Evolutionary conservation across 2,329 filamentous ascomycete species (phyloP).

Genomic region (Sclerotinia borealis): DNA sequence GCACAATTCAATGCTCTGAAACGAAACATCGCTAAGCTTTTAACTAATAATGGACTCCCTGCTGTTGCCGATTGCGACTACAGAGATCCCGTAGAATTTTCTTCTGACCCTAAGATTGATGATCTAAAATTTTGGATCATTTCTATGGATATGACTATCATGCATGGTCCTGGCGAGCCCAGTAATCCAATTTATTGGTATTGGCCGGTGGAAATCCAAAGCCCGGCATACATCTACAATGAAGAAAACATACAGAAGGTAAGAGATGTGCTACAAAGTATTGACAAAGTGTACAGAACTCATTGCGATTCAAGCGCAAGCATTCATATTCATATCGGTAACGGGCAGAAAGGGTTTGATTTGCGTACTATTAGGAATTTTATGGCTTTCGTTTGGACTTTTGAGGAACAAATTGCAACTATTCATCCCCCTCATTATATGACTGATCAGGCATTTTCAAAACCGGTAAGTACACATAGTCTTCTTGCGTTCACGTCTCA

Average conservation of each 20-base stretch:
- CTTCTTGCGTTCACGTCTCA: neutral
- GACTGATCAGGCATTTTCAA: neutral
- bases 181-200: neutral
- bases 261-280: neutral
- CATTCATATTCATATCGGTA: constrained; percentile 5
- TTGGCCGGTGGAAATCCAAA: neutral
- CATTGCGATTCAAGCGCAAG: neutral
- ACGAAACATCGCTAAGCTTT: neutral
- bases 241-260: neutral
- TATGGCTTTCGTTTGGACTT: neutral
- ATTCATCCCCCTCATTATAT: neutral
- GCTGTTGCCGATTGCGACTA: neutral
- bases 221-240: neutral
- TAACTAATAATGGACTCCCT: neutral
- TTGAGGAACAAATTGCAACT: neutral
- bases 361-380: neutral
- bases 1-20: neutral
- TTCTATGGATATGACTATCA: neutral
- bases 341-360: neutral
- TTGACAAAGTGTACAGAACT: neutral
- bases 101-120: neutral
- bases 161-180: neutral
- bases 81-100: too few relatives aligned
- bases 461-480: neutral
- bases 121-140: neutral